phyloP scores from a whole-genome alignment of 805 yeast species.

The Monosporozyma aquatica region DNA sequence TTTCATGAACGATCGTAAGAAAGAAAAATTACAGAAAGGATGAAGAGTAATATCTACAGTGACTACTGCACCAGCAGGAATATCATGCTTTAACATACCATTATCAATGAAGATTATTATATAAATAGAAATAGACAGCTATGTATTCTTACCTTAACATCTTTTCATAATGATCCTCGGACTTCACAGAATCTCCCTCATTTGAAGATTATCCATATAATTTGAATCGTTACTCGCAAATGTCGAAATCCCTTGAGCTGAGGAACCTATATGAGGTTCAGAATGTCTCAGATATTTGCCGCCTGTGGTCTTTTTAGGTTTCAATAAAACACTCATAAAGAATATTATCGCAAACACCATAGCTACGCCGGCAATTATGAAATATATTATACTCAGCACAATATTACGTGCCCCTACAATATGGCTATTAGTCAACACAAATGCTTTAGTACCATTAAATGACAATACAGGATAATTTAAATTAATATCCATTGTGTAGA shows the following conservation, averaged over 20 bases:
- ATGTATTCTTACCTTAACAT: no score
- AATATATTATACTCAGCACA: conserved; percentile 74
- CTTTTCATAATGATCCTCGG: no score
- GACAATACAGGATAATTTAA: conserved; percentile 73
- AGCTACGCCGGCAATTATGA: conserved; percentile 75
- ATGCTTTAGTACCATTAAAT: conserved; percentile 79
- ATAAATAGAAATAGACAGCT: no score
- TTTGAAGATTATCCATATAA: conserved; percentile 4
- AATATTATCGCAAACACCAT: conserved; percentile 65
- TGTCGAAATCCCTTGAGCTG: background rate
- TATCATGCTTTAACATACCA: no score
- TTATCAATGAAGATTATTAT: no score
- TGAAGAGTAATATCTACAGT: no score
- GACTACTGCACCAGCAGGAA: no score
- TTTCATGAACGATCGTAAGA: background rate
- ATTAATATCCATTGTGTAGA: conserved; percentile 57
- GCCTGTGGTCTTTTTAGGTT: conserved; percentile 70
- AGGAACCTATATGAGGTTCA: background rate
- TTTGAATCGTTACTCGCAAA: background rate
- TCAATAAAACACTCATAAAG: conserved; percentile 67
- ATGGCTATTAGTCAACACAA: conserved; percentile 72
- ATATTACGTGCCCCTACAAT: conserved; percentile 82
- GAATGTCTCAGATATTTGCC: conserved; percentile 52
- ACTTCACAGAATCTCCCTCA: conserved; percentile 21
- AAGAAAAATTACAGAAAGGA: no score